Evolutionary conservation across 352 stramenopile species (phyloP), one percentile per base, ranked within the genome.

Genomic region (Phytophthora quininea): DNA sequence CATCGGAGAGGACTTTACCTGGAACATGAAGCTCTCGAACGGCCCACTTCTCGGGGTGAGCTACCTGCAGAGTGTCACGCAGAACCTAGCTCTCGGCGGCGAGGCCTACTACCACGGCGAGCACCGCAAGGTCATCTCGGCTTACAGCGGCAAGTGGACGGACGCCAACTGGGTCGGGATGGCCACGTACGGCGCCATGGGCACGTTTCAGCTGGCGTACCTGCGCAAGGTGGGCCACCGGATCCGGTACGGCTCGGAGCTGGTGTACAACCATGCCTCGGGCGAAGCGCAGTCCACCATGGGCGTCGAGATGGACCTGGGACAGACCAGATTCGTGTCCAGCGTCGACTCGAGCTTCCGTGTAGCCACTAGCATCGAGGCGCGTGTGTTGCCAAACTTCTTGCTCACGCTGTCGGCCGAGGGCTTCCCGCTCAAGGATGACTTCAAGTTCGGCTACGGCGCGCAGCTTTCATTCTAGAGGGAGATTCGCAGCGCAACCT

Each of bases 371-470:
- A 91, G 84, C 73, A 80, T 97, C 58, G 83, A 94, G 73, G 78
- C 88, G 48, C 88, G 84, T 54, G 84, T 97, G 74, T 76, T 95
- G 70, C 89, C 88, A 49, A 93, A 94, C 78, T 93, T 97, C 53
- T 77, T 88, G 74, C 75, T 97, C 43, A 84, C 89, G 54, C 78
- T 97, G 43, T 93, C 89, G 38, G 88, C 88, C 54, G 89, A 96
- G 66, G 87, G 84, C 51, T 94, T 87, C 64, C 89, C 89, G 35
- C 79, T 85, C 50, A 95, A 95, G 77, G 87, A 96, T 70, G 89
- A 94, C 62, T 93, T 96, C 75, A 95, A 95, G 75, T 96, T 97
- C 82, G 89, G 89, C 71, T 97, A 97, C 69, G 89, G 89, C 63
- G 86, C 88, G 60, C 86, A 96, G 80, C 86, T 96, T 84, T 91